These are phyloP conservation scores for Alternaria gaisen DNA, from an alignment of 2,329 filamentous ascomycete genomes.

Conservation along the genomic window DNA sequence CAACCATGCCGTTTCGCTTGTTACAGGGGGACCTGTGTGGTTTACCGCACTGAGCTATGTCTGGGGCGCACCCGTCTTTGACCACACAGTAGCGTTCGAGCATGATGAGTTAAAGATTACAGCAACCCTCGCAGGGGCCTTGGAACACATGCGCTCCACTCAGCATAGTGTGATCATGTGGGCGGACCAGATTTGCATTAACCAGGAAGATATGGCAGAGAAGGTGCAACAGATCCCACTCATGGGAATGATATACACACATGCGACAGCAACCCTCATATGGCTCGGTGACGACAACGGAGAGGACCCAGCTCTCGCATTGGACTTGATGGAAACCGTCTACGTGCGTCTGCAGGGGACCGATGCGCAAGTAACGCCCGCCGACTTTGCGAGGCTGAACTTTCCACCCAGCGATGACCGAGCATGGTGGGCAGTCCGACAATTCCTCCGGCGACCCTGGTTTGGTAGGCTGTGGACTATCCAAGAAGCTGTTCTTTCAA, in stretches of 20 bases:
- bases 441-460: slow-evolving; percentile 30
- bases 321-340: slow-evolving; percentile 26
- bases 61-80: slow-evolving; percentile 32
- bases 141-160: slow-evolving; percentile 24
- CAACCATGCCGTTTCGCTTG: slow-evolving; percentile 31
- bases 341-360: slow-evolving; percentile 24
- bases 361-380: slow-evolving; percentile 21
- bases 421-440: slow-evolving; percentile 27
- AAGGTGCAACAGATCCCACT: slow-evolving; percentile 37
- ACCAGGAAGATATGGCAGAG: slow-evolving; percentile 29
- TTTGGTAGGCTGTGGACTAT: slow-evolving; percentile 37
- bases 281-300: slow-evolving; percentile 37
- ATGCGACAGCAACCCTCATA: slow-evolving; percentile 39
- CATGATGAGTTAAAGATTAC: slow-evolving; percentile 24
- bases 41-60: slow-evolving; percentile 37
- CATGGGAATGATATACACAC: slow-evolving; percentile 36
- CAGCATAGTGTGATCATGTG: slow-evolving; percentile 32
- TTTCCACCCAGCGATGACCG: slow-evolving; percentile 20
- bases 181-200: slow-evolving; percentile 33
- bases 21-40: slow-evolving; percentile 23
- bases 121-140: slow-evolving; percentile 25
- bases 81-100: slow-evolving; percentile 21
- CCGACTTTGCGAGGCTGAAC: slow-evolving; percentile 26
- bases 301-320: slow-evolving; percentile 23
- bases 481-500: slow-evolving; percentile 34